These are phyloP conservation scores for Penicillium sp. DNA, from an alignment of 2,329 filamentous ascomycete genomes.

Conservation along the genomic window DNA sequence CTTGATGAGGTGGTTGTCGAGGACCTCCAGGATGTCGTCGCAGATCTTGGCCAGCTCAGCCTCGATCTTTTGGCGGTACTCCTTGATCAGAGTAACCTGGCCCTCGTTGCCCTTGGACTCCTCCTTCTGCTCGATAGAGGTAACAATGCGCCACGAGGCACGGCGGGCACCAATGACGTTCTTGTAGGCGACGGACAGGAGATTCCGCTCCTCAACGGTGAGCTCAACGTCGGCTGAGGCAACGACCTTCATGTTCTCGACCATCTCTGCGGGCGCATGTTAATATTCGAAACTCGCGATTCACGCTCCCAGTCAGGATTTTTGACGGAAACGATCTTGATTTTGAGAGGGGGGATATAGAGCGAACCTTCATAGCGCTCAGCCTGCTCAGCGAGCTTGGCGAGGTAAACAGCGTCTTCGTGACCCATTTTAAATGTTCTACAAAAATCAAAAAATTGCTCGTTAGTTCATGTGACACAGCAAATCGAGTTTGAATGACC, in stretches of 20 bases:
- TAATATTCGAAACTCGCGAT: constrained; percentile 19
- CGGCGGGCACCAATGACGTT: constrained; percentile 96
- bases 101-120: constrained; percentile 96
- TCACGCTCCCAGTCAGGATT: background rate
- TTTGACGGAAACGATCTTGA: constrained; percentile 2
- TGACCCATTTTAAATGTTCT: constrained; percentile 82
- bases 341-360: constrained; percentile 29
- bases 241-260: constrained; percentile 99
- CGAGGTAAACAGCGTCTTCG: constrained; percentile 99
- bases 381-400: constrained; percentile 99
- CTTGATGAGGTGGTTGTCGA: constrained; percentile 92
- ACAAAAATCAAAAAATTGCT: constrained; percentile 27
- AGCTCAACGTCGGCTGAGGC: constrained; percentile 84
- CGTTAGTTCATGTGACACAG: constrained; percentile 9
- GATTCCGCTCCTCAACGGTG: constrained; percentile 94
- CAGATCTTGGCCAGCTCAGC: constrained; percentile 95
- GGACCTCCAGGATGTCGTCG: constrained; percentile 93
- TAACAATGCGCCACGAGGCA: constrained; percentile 98
- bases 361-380: constrained; percentile 97
- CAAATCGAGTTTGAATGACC: constrained; percentile 9
- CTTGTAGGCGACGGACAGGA: constrained; percentile 98
- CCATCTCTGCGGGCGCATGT: constrained; percentile 76
- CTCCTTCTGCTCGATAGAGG: constrained; percentile 99
- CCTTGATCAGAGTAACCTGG: constrained; percentile 91
- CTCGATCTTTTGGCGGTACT: constrained; percentile 99